These are phyloP conservation scores for Ophiostoma australiae DNA, from an alignment of 2,329 filamentous ascomycete species.

Conservation along the genomic window DNA sequence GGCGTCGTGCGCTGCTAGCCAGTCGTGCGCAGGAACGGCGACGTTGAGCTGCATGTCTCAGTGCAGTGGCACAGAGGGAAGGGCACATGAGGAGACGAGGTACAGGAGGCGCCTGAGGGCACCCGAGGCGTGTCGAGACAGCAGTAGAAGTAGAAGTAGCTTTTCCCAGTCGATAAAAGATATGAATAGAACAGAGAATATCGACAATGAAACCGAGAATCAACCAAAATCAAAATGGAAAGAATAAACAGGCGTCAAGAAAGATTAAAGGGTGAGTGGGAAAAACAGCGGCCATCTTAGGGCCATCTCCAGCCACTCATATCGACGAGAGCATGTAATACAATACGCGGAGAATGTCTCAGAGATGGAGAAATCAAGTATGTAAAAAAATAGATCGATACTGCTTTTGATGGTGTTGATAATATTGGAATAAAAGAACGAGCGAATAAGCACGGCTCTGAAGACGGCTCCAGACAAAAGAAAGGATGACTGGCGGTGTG, in stretches of 20 bases:
- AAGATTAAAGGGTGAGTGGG: constrained; percentile 1
- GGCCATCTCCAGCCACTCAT: constrained; percentile 7
- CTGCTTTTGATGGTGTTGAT: not conserved
- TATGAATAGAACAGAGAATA: not conserved
- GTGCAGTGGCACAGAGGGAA: not conserved
- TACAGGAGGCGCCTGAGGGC: too few species aligned
- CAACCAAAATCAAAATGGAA: not conserved
- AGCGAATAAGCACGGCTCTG: not conserved
- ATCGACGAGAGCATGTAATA: not conserved
- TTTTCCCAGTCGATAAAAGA: too few species aligned
- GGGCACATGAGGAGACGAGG: not conserved
- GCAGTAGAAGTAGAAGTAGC: not conserved
- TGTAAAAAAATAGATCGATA: not conserved
- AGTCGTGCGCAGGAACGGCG: constrained; percentile 19
- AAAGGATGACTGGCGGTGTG: constrained; percentile 3
- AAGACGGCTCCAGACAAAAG: not conserved
- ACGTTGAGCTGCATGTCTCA: constrained; percentile 11
- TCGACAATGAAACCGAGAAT: not conserved
- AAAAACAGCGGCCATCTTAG: not conserved
- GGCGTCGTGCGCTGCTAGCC: constrained; percentile 17
- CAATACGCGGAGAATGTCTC: not conserved
- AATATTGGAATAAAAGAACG: not conserved
- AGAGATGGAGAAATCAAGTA: not conserved
- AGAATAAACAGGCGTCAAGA: not conserved
- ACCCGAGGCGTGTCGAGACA: not conserved